A percentile compares a stretch with the other conserved stretches of the same genome.
Evolutionary conservation across 345 rosid genomes (phyloP).

Genomic region (Orychophragmus violaceus): DNA sequence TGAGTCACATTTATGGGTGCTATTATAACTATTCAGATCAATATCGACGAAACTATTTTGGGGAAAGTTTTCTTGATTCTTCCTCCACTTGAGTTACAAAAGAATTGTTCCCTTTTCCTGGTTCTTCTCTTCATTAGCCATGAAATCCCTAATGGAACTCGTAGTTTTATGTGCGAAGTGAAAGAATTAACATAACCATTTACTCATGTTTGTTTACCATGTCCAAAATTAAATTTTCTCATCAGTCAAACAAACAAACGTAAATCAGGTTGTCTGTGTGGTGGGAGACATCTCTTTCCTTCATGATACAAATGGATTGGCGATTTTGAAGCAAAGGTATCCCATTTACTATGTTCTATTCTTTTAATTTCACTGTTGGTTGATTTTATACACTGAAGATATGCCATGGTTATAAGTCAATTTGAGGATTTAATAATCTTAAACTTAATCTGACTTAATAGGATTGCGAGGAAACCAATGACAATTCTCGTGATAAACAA

Average conservation of each 20-base stretch:
- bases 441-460: slow-evolving; percentile 25
- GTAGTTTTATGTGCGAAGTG: not conserved
- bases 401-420: not conserved
- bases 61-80: not conserved
- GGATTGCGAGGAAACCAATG: slow-evolving; percentile 71
- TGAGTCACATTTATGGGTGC: not conserved
- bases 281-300: slow-evolving; percentile 93
- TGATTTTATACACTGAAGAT: not conserved
- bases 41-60: not conserved
- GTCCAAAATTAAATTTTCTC: not conserved
- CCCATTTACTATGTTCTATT: not conserved
- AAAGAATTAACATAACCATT: not conserved
- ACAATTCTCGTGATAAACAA: slow-evolving; percentile 86
- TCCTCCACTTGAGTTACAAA: not conserved
- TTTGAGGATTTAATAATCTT: not conserved
- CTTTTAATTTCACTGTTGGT: slow-evolving; percentile 1
- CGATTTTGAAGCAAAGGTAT: slow-evolving; percentile 73
- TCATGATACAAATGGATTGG: slow-evolving; percentile 94
- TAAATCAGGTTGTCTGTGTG: slow-evolving; percentile 59
- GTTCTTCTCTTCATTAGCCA: slow-evolving; percentile 4
- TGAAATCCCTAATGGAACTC: not conserved
- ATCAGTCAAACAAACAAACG: slow-evolving; percentile 2
- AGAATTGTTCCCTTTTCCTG: not conserved
- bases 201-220: not conserved
- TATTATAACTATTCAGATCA: not conserved